Conservation (phyloP, 2,329 filamentous ascomycete species). For the Pyrenophora seminiperda region DNA sequence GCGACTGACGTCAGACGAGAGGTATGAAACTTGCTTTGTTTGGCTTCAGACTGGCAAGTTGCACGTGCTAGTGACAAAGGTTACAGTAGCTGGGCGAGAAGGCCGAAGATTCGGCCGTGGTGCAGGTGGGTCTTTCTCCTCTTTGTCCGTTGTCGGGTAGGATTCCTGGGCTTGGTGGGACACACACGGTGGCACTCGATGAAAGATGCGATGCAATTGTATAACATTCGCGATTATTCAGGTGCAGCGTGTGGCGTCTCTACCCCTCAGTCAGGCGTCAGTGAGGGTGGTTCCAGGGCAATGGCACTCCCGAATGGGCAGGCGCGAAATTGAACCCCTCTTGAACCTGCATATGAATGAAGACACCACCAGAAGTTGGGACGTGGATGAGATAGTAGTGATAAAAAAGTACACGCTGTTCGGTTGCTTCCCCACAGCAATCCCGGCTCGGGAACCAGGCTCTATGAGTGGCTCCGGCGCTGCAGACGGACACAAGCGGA, state of each 20-base stretch:
- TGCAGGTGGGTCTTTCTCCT: slow-evolving; percentile 2
- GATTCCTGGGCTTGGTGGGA: background rate
- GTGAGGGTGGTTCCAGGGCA: slow-evolving; percentile 4
- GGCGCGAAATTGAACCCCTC: slow-evolving; percentile 23
- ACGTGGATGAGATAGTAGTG: slow-evolving; percentile 1
- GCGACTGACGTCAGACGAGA: slow-evolving; percentile 23
- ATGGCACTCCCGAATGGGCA: slow-evolving; percentile 21
- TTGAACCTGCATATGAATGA: slow-evolving; percentile 18
- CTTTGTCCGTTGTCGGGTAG: background rate
- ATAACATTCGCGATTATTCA: background rate
- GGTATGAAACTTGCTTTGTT: slow-evolving; percentile 25
- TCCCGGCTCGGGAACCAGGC: no score
- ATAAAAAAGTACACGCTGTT: no score
- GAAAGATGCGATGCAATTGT: background rate
- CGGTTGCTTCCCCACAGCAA: no score
- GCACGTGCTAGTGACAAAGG: slow-evolving; percentile 13
- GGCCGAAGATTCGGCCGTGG: slow-evolving; percentile 7
- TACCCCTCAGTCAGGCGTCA: slow-evolving; percentile 10
- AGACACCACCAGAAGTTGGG: slow-evolving; percentile 5
- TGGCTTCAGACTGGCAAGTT: slow-evolving; percentile 3
- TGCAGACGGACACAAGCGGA: no score
- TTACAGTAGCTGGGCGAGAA: slow-evolving; percentile 2
- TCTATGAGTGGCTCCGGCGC: background rate
- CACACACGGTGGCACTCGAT: background rate
- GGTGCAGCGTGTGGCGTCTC: slow-evolving; percentile 10